phyloP scores from a whole-genome alignment of 1,284 basidiomycete genomes.

The Ustilago esculenta region DNA sequence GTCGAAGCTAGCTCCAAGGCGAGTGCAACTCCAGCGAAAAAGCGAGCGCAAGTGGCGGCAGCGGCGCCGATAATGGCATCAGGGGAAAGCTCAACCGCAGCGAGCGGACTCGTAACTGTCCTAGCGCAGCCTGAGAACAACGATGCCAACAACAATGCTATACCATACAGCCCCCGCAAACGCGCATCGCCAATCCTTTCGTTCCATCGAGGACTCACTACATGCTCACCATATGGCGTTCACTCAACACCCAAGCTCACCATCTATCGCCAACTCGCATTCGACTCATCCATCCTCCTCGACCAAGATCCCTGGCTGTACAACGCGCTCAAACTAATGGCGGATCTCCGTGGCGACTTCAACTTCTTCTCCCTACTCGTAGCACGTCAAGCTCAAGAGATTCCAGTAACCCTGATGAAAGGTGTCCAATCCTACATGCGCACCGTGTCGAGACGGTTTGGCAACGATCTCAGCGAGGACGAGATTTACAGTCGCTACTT shows the following conservation, averaged over 20 bases:
- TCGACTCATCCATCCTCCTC: background rate
- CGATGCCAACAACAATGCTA: too few species aligned
- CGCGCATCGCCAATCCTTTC: too few species aligned
- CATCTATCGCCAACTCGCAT: conserved; percentile 3
- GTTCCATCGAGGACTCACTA: too few species aligned
- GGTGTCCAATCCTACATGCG: conserved; percentile 6
- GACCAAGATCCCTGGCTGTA: background rate
- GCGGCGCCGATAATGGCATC: too few species aligned
- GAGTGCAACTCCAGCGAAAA: too few species aligned
- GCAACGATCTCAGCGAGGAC: background rate
- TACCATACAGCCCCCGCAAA: too few species aligned
- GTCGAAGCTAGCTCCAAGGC: too few species aligned
- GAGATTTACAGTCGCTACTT: conserved; percentile 25
- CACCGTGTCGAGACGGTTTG: background rate
- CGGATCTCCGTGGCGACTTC: conserved; percentile 18
- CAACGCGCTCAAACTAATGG: conserved; percentile 17
- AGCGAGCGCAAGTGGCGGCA: too few species aligned
- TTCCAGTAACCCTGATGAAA: conserved; percentile 9
- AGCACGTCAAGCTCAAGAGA: background rate
- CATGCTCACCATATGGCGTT: background rate
- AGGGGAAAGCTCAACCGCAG: too few species aligned
- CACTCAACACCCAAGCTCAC: background rate
- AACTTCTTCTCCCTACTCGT: conserved; percentile 21
- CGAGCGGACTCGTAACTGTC: too few species aligned
- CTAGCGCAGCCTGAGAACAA: too few species aligned